A percentile compares a stretch with the other conserved stretches of the same genome.
phyloP scores from a whole-genome alignment of 768 basidiomycete genomes.

The Tulasnella sp. region DNA sequence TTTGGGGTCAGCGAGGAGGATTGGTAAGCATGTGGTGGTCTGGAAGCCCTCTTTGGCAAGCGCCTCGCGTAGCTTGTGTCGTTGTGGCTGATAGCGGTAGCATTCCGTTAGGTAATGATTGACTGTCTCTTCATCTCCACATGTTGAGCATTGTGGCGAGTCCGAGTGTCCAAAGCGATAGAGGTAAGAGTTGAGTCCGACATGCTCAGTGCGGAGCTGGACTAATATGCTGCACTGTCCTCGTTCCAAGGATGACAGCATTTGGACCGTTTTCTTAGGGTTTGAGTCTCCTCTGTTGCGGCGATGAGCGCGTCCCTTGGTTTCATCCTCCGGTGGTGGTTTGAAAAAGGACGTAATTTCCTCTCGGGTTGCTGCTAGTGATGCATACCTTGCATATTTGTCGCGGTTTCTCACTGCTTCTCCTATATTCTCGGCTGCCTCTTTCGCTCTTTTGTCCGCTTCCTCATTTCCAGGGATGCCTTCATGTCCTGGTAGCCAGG shows the following conservation, averaged over 20 bases:
- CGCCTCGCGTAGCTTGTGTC: neutral
- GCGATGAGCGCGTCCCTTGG: no score
- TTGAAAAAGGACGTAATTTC: neutral
- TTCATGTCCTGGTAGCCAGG: constrained; percentile 1
- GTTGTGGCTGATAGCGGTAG: neutral
- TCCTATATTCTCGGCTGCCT: no score
- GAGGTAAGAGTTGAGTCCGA: constrained; percentile 13
- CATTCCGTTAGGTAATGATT: constrained; percentile 15
- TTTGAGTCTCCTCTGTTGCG: no score
- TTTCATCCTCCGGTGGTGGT: neutral
- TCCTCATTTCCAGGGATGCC: constrained; percentile 4
- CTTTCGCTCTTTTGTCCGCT: neutral
- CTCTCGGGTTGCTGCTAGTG: constrained; percentile 4
- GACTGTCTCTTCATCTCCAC: constrained; percentile 8
- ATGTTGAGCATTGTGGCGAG: constrained; percentile 10
- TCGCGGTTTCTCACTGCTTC: no score
- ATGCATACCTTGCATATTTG: neutral
- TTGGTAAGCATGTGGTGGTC: no score
- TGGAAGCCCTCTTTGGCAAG: no score
- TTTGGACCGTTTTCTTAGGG: neutral
- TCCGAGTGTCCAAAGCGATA: constrained; percentile 5
- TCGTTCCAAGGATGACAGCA: neutral
- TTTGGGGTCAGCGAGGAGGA: no score
- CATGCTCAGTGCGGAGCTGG: constrained; percentile 15
- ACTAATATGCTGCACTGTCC: constrained; percentile 3